Conservation (phyloP, 495 filamentous ascomycete genomes). For the Penicillium ucsense region DNA sequence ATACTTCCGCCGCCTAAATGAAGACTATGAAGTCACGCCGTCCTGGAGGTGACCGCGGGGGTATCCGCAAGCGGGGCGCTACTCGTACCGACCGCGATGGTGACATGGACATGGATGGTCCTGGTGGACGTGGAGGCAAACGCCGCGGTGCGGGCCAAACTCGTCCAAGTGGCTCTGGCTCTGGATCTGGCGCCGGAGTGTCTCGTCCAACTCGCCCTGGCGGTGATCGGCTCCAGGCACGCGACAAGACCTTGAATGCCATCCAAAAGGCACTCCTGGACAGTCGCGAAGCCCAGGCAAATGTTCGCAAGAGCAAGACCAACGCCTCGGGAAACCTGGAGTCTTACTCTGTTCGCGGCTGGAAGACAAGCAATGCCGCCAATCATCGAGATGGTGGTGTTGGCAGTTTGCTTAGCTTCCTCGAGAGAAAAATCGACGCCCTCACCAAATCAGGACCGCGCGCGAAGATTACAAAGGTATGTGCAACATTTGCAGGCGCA, state of each 20-base stretch:
- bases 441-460: constrained; percentile 38
- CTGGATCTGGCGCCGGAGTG: constrained; percentile 4
- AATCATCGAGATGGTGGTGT: constrained; percentile 61
- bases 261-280: constrained; percentile 36
- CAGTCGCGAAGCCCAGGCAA: constrained; percentile 28
- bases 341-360: constrained; percentile 53
- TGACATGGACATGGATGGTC: constrained; percentile 67
- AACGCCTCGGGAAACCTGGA: constrained; percentile 13
- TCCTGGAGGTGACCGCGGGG: constrained; percentile 42
- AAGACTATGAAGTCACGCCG: constrained; percentile 29
- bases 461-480: constrained; percentile 78
- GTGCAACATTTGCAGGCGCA: constrained; percentile 44
- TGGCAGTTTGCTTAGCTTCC: constrained; percentile 59
- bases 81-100: constrained; percentile 65
- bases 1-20: constrained; percentile 14
- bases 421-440: constrained; percentile 64
- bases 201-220: constrained; percentile 1
- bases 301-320: constrained; percentile 24
- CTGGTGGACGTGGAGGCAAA: constrained; percentile 22
- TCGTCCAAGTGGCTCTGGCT: constrained; percentile 2
- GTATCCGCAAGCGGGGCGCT: constrained; percentile 59
- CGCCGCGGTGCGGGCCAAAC: constrained; percentile 2
- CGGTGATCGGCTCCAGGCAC: constrained; percentile 12
- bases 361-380: constrained; percentile 67
- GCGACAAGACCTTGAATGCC: constrained; percentile 20